A percentile compares a stretch with the other conserved stretches of the same genome.
Conservation (phyloP, 2,329 filamentous ascomycete genomes). For the Nannizzia gypsea region DNA sequence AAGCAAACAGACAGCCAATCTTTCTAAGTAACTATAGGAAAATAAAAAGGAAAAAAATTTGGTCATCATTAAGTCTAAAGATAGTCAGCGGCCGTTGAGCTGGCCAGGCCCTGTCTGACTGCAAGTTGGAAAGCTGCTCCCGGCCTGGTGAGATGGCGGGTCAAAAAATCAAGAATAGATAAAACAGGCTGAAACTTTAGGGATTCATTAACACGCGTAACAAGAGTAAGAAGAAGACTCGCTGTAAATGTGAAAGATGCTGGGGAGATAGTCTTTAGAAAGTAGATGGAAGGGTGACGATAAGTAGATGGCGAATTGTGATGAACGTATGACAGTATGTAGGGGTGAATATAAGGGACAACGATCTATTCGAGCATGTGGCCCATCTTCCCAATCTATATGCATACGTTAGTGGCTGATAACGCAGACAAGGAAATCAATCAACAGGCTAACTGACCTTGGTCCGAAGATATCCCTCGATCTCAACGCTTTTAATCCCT, state of each 20-base stretch:
- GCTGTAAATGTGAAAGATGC: neutral
- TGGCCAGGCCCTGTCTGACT: no score
- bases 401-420: neutral
- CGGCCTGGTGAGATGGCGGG: no score
- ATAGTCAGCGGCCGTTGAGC: no score
- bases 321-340: neutral
- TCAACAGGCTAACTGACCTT: slow-evolving; percentile 53
- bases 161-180: no score
- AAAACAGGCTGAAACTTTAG: neutral
- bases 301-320: neutral
- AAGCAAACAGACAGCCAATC: no score
- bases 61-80: no score
- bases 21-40: no score
- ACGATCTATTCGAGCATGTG: slow-evolving; percentile 48
- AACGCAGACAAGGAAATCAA: neutral
- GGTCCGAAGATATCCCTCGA: slow-evolving; percentile 86
- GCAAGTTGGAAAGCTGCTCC: no score
- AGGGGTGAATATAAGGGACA: neutral
- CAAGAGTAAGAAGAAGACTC: neutral
- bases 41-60: no score
- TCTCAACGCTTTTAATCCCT: slow-evolving; percentile 75
- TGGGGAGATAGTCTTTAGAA: neutral
- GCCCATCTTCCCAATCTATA: slow-evolving; percentile 74
- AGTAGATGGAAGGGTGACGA: neutral
- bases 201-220: neutral